Conservation (phyloP, 805 yeast species). For the Yarrowia porcina region DNA sequence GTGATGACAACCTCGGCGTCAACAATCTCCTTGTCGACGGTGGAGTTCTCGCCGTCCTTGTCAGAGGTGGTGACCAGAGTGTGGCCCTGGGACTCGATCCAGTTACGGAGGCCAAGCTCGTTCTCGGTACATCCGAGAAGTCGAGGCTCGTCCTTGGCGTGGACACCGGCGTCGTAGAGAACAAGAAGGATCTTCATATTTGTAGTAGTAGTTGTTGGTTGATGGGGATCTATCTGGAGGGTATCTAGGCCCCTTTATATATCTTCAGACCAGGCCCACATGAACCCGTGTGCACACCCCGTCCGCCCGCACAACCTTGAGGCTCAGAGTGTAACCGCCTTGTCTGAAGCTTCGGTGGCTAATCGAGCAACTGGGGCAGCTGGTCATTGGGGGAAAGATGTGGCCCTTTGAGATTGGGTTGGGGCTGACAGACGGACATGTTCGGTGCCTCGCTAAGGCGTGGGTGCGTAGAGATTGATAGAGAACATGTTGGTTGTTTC, state of each 20-base stretch:
- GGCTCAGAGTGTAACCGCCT: not conserved
- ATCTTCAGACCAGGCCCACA: not conserved
- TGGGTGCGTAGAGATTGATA: too few relatives aligned
- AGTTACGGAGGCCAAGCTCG: conserved; percentile 66
- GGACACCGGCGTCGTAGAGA: conserved; percentile 55
- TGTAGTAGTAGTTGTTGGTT: not conserved
- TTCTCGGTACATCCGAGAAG: conserved; percentile 71
- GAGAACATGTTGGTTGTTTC: too few relatives aligned
- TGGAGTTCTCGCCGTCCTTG: conserved; percentile 61
- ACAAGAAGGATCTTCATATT: conserved; percentile 50
- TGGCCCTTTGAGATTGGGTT: not conserved
- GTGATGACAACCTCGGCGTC: conserved; percentile 77
- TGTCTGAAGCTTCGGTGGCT: conserved; percentile 1
- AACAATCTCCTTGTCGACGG: conserved; percentile 59
- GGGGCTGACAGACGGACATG: not conserved
- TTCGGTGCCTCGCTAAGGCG: not conserved
- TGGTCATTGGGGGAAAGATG: not conserved
- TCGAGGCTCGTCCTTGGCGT: conserved; percentile 57
- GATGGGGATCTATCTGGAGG: not conserved
- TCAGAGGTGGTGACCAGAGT: conserved; percentile 60
- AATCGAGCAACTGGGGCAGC: not conserved
- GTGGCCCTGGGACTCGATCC: conserved; percentile 68
- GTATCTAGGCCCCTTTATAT: not conserved
- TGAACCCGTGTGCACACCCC: not conserved
- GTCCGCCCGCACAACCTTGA: not conserved